Conservation (phyloP, 306 rosid genomes). For the Morella rubra region DNA sequence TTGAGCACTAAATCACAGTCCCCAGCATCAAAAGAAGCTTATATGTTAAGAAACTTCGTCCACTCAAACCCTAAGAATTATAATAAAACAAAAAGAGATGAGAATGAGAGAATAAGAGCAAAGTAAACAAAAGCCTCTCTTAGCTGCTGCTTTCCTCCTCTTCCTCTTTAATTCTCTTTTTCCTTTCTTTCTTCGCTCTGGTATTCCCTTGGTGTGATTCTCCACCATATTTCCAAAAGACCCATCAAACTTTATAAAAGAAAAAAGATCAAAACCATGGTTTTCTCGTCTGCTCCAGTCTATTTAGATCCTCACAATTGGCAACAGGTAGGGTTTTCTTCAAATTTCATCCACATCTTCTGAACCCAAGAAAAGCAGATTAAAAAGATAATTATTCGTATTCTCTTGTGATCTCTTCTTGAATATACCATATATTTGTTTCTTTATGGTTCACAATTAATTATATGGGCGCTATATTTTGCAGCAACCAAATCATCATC, state of each 20-base stretch:
- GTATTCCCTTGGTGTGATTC: slow-evolving; percentile 97
- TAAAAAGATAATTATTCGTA: slow-evolving; percentile 74
- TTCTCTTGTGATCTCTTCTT: slow-evolving; percentile 60
- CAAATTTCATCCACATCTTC: slow-evolving; percentile 43
- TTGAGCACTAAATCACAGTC: slow-evolving; percentile 37
- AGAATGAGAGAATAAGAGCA: slow-evolving; percentile 74
- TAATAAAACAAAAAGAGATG: slow-evolving; percentile 88
- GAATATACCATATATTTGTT: slow-evolving; percentile 69
- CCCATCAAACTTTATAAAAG: slow-evolving; percentile 88
- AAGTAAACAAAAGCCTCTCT: slow-evolving; percentile 77
- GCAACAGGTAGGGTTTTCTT: slow-evolving; percentile 84
- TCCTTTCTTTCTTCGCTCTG: slow-evolving; percentile 67
- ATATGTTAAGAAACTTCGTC: slow-evolving; percentile 76
- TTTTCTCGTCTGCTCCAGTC: slow-evolving; percentile 93
- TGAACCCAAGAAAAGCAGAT: slow-evolving; percentile 38
- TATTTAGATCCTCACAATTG: slow-evolving; percentile 98
- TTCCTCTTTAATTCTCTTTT: slow-evolving; percentile 43
- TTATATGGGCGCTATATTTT: slow-evolving; percentile 12
- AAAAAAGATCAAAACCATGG: slow-evolving; percentile 72
- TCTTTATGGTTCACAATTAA: slow-evolving; percentile 16
- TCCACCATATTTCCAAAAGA: slow-evolving; percentile 91
- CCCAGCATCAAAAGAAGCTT: slow-evolving; percentile 62
- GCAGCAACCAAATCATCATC: slow-evolving; percentile 60
- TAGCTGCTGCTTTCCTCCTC: slow-evolving; percentile 39
- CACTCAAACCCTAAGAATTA: slow-evolving; percentile 82